Evolutionary conservation across 192 early-diverging fungal genomes (phyloP).

Genomic region (Podila epigama): DNA sequence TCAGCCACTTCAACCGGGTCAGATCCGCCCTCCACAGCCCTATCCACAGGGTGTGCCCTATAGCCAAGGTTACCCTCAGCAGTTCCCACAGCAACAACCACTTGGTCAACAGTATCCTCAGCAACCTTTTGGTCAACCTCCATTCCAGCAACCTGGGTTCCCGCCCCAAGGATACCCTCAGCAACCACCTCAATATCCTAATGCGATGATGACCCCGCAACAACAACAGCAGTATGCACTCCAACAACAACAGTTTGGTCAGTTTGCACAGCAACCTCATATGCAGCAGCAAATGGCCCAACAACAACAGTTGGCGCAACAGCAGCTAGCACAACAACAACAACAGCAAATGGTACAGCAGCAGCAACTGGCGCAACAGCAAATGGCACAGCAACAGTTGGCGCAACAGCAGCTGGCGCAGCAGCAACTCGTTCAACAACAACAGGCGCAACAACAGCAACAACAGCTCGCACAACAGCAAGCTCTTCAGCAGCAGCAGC

Average conservation of each 20-base stretch:
- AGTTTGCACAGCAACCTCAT: slow-evolving; percentile 17
- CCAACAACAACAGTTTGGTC: slow-evolving; percentile 22
- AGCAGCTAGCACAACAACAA: slow-evolving; percentile 1
- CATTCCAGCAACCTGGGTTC: slow-evolving; percentile 27
- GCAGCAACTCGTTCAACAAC: slow-evolving; percentile 5
- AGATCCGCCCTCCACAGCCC: slow-evolving; percentile 23
- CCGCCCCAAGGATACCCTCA: slow-evolving; percentile 34
- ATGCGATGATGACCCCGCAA: slow-evolving; percentile 5
- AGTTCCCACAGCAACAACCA: slow-evolving; percentile 22
- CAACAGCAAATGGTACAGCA: not conserved
- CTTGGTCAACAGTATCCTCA: not conserved
- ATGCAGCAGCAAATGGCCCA: slow-evolving; percentile 11
- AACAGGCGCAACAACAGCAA: slow-evolving; percentile 16
- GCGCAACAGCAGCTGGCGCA: slow-evolving; percentile 23
- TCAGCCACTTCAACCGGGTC: slow-evolving; percentile 22
- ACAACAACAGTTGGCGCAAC: not conserved
- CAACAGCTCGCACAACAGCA: slow-evolving; percentile 8
- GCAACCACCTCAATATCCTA: slow-evolving; percentile 23
- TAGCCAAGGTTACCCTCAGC: slow-evolving; percentile 15
- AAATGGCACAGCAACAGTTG: slow-evolving; percentile 7
- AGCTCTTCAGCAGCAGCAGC: slow-evolving; percentile 2
- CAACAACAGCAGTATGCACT: slow-evolving; percentile 31
- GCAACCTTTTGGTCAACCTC: slow-evolving; percentile 26
- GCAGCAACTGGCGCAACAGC: not conserved
- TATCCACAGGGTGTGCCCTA: slow-evolving; percentile 15